These are phyloP conservation scores for Huiozyma sinensis DNA, from an alignment of 805 yeast genomes.

Conservation along the genomic window DNA sequence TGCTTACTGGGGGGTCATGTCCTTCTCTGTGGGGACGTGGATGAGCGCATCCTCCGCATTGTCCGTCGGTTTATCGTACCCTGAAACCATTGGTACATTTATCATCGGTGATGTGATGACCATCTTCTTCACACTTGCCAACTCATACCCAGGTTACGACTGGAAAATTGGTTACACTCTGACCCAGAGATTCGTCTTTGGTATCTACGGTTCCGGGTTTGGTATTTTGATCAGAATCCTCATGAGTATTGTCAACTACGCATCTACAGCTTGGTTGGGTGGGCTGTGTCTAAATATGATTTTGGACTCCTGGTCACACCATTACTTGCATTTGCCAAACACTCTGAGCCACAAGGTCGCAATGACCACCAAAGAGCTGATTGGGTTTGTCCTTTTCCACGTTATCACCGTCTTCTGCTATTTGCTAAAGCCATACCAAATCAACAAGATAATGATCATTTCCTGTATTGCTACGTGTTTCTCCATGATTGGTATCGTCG, in stretches of 20 bases:
- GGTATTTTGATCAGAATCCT: conserved; percentile 31
- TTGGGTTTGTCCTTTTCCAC: conserved; percentile 34
- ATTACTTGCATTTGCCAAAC: conserved; percentile 26
- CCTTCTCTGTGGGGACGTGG: conserved; percentile 35
- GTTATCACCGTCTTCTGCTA: conserved; percentile 32
- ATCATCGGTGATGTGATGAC: conserved; percentile 37
- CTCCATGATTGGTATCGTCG: conserved; percentile 32
- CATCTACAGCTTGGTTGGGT: conserved; percentile 36
- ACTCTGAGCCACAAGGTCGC: conserved; percentile 24
- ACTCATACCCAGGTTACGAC: conserved; percentile 38
- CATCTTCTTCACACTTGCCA: conserved; percentile 33
- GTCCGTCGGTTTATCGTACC: conserved; percentile 33
- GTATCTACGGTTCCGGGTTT: conserved; percentile 19
- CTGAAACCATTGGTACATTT: conserved; percentile 34
- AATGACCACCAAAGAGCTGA: conserved; percentile 29
- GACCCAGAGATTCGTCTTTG: conserved; percentile 35
- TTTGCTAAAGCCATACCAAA: conserved; percentile 33
- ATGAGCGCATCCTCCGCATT: conserved; percentile 35
- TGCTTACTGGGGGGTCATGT: conserved; percentile 33
- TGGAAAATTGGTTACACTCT: conserved; percentile 39
- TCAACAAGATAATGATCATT: conserved; percentile 28
- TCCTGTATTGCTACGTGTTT: conserved; percentile 30
- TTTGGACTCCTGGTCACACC: conserved; percentile 31
- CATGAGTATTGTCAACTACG: conserved; percentile 38
- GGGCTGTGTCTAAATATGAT: conserved; percentile 31